Evolutionary conservation across 1,284 basidiomycete species (phyloP).

Genomic region (Boletus coffeatus): DNA sequence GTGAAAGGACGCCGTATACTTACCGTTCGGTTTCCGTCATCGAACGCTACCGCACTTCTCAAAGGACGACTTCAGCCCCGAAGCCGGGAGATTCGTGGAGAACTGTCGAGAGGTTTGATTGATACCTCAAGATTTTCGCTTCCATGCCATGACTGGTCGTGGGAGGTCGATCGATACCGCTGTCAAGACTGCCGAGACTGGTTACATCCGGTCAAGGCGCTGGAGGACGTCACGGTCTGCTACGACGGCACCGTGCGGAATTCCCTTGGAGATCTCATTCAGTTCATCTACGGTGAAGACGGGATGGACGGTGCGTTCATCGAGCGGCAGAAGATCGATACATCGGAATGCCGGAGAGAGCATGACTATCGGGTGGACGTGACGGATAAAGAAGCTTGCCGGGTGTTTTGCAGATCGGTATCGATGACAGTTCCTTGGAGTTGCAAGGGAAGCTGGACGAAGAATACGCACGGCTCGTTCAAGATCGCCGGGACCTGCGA

Average conservation of each 20-base stretch:
- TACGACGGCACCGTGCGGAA: constrained; percentile 99
- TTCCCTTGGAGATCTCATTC: constrained; percentile 91
- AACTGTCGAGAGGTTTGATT: constrained; percentile 87
- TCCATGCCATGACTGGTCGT: constrained; percentile 99
- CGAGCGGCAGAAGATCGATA: constrained; percentile 92
- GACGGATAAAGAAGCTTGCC: constrained; percentile 67
- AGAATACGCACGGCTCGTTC: constrained; percentile 74
- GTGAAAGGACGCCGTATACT: constrained; percentile 90
- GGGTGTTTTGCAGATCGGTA: constrained; percentile 88
- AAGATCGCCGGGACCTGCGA: constrained; percentile 77
- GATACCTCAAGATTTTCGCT: constrained; percentile 99
- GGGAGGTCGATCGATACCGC: constrained; percentile 99
- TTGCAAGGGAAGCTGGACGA: constrained; percentile 87
- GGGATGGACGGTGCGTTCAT: constrained; percentile 96
- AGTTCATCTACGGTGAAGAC: constrained; percentile 98
- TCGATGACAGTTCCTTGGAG: constrained; percentile 85
- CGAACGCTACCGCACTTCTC: constrained; percentile 96
- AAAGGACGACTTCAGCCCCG: constrained; percentile 94
- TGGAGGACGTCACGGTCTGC: constrained; percentile 96
- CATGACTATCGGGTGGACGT: constrained; percentile 92
- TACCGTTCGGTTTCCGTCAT: constrained; percentile 98
- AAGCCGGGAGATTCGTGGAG: constrained; percentile 97
- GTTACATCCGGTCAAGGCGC: constrained; percentile 98
- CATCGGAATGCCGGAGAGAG: constrained; percentile 82
- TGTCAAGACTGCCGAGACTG: constrained; percentile 99